phyloP scores from a whole-genome alignment of 139 green algal species.

The Picochlorum costavermella region DNA sequence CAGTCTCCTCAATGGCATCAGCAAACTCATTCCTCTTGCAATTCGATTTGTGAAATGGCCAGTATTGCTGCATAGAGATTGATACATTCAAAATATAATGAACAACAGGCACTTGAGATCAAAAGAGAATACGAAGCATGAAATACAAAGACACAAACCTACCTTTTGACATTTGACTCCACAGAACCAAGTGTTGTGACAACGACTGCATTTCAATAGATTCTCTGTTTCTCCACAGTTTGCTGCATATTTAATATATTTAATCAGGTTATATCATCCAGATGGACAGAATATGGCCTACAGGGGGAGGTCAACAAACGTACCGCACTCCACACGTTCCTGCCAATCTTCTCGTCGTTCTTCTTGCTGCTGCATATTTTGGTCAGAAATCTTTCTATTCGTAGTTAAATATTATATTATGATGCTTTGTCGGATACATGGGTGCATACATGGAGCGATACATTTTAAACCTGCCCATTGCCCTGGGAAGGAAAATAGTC shows the following conservation, averaged over 20 bases:
- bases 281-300: background rate
- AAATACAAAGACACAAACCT: slow-evolving; percentile 27
- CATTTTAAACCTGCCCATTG: too few species aligned
- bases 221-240: slow-evolving; percentile 62
- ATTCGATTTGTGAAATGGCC: slow-evolving; percentile 72
- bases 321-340: slow-evolving; percentile 22
- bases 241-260: slow-evolving; percentile 30
- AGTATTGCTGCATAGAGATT: slow-evolving; percentile 52
- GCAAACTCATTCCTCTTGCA: slow-evolving; percentile 88
- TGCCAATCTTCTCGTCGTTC: slow-evolving; percentile 6
- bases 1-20: slow-evolving; percentile 56
- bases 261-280: background rate
- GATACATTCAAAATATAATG: background rate
- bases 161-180: slow-evolving; percentile 72
- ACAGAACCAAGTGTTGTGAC: slow-evolving; percentile 75
- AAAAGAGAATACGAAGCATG: background rate
- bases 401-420: too few species aligned
- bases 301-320: background rate
- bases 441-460: too few species aligned
- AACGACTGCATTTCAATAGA: slow-evolving; percentile 71
- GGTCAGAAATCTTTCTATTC: too few species aligned
- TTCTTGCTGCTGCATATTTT: too few species aligned
- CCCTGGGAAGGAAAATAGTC: too few species aligned
- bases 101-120: background rate
- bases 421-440: too few species aligned